Conservation (phyloP, 495 filamentous ascomycete genomes). For the Beverwykella pulmonaria region DNA sequence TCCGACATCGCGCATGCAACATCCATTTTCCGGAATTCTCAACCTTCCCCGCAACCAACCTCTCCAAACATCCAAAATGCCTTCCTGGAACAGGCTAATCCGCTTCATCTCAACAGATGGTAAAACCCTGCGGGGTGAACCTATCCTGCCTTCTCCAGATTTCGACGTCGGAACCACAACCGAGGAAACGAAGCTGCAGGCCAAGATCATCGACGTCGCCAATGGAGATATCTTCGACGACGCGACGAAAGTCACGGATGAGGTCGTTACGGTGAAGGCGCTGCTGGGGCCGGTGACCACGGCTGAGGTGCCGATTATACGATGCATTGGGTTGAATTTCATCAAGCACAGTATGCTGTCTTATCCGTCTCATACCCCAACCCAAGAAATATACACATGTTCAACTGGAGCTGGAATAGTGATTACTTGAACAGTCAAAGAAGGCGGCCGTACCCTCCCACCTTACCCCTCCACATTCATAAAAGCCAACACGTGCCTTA, state of each 20-base stretch:
- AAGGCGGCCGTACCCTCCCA: conserved; percentile 53
- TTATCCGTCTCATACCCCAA: background rate
- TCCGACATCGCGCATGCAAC: conserved; percentile 10
- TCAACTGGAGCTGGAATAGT: background rate
- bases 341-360: conserved; percentile 42
- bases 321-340: conserved; percentile 46
- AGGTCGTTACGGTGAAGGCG: conserved; percentile 39
- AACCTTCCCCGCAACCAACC: background rate
- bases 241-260: conserved; percentile 39
- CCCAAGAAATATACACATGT: background rate
- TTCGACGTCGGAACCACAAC: conserved; percentile 51
- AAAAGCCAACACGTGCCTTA: conserved; percentile 52
- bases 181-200: conserved; percentile 46
- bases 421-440: conserved; percentile 47
- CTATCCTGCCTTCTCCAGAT: conserved; percentile 48
- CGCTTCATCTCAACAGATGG: conserved; percentile 55
- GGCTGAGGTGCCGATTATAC: conserved; percentile 41
- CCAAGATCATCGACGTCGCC: conserved; percentile 42
- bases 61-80: conserved; percentile 6
- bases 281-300: conserved; percentile 41
- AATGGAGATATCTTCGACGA: conserved; percentile 51
- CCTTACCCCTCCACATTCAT: conserved; percentile 56
- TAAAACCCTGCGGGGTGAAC: conserved; percentile 53
- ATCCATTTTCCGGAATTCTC: background rate
- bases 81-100: conserved; percentile 53